Evolutionary conservation across 2,329 filamentous ascomycete species (phyloP).

Genomic region (Cladosporium sp.): DNA sequence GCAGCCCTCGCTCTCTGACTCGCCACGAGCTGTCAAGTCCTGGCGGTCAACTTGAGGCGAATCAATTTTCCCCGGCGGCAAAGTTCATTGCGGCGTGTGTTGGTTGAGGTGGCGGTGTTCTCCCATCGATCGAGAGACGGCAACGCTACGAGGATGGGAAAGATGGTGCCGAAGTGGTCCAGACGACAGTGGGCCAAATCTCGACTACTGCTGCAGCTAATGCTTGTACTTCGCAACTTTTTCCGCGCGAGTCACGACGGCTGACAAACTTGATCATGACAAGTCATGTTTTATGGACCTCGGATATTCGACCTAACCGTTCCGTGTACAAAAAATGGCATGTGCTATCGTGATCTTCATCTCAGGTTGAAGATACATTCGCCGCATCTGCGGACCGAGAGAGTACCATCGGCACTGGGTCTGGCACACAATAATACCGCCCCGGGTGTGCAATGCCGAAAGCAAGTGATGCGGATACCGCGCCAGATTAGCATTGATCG

Average conservation of each 20-base stretch:
- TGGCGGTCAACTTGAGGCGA: not conserved
- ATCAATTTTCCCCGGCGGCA: not conserved
- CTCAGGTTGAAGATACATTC: not conserved
- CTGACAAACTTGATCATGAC: not conserved
- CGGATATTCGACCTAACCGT: not conserved
- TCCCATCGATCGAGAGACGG: not conserved
- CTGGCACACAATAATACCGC: not conserved
- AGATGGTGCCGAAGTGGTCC: not conserved
- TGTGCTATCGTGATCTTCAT: not conserved
- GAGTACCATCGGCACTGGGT: not conserved
- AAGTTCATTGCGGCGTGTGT: not conserved
- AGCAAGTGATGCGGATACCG: not conserved
- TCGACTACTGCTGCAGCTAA: not conserved
- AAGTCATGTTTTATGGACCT: not conserved
- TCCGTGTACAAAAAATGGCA: not conserved
- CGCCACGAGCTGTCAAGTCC: not conserved
- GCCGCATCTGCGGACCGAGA: not conserved
- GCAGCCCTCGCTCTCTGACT: not conserved
- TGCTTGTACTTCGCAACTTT: not conserved
- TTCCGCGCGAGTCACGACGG: not conserved
- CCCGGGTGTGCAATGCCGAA: not conserved
- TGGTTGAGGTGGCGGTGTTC: not conserved
- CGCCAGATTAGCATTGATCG: not conserved
- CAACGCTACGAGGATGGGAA: not conserved
- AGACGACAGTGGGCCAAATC: not conserved